A percentile compares a stretch with the other conserved stretches of the same genome.
phyloP scores from a whole-genome alignment of 169 alveolate genomes.

The Plasmodium fragile region DNA sequence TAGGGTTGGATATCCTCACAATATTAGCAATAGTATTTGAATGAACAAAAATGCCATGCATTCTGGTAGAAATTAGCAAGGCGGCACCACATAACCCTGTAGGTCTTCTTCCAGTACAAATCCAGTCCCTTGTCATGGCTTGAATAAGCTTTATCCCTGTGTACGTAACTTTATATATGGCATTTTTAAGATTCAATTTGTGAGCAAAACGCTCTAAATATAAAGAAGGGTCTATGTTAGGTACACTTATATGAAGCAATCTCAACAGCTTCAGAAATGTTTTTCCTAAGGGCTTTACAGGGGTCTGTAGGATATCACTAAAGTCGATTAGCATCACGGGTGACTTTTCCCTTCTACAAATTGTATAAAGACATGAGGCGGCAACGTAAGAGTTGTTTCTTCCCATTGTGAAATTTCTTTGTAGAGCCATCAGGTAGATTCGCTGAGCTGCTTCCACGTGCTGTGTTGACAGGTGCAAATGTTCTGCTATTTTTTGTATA shows the following conservation, averaged over 20 bases:
- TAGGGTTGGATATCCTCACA: constrained; percentile 95
- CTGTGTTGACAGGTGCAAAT: constrained; percentile 87
- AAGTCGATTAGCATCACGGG: constrained; percentile 96
- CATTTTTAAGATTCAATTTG: constrained; percentile 94
- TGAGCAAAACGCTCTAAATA: constrained; percentile 96
- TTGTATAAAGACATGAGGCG: constrained; percentile 95
- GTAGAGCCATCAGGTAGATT: constrained; percentile 93
- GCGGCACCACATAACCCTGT: constrained; percentile 99
- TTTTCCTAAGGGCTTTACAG: constrained; percentile 92
- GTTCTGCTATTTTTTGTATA: constrained; percentile 90
- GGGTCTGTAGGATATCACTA: constrained; percentile 93
- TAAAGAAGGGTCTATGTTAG: constrained; percentile 96
- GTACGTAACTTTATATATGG: constrained; percentile 92
- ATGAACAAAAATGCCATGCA: constrained; percentile 93
- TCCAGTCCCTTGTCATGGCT: constrained; percentile 98
- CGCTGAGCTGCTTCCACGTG: constrained; percentile 93
- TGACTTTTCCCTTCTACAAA: constrained; percentile 94
- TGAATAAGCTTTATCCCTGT: constrained; percentile 97
- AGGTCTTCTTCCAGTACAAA: constrained; percentile 98
- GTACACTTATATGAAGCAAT: constrained; percentile 91
- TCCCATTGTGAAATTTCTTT: constrained; percentile 95
- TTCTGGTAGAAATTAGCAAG: constrained; percentile 96
- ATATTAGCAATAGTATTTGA: constrained; percentile 93
- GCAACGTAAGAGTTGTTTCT: constrained; percentile 94
- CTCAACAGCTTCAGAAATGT: constrained; percentile 93